Conservation (phyloP, 1,284 basidiomycete genomes). For the Vanrija sp. region DNA sequence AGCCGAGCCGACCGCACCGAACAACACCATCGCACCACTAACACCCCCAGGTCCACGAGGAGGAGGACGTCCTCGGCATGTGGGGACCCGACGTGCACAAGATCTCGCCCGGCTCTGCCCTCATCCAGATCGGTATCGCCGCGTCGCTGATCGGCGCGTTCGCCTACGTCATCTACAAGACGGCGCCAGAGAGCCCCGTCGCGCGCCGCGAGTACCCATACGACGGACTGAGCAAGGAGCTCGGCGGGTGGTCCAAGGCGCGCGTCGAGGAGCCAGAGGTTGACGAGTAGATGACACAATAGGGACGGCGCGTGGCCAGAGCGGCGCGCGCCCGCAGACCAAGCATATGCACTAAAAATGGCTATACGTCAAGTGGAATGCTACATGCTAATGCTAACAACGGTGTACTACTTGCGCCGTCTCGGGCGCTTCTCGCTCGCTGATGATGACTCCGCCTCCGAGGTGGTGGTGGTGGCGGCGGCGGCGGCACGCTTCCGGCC, state of each 20-base stretch:
- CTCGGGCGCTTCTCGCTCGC: no score
- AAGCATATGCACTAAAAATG: no score
- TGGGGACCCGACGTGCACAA: constrained; percentile 72
- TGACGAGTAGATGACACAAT: constrained; percentile 28
- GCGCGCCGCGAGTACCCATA: constrained; percentile 43
- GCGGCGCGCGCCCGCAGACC: no score
- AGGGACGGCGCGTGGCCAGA: not conserved
- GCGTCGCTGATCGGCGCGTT: constrained; percentile 28
- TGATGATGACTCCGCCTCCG: no score
- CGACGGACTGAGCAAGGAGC: constrained; percentile 43
- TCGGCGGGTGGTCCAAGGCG: constrained; percentile 35
- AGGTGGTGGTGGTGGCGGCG: no score
- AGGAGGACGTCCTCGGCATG: constrained; percentile 78
- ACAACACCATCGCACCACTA: constrained; percentile 1
- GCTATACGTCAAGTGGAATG: no score
- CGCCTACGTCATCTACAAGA: constrained; percentile 31
- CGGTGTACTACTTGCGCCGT: no score
- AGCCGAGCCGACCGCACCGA: no score
- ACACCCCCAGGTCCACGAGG: constrained; percentile 65
- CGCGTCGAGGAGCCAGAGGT: constrained; percentile 28
- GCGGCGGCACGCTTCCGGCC: no score
- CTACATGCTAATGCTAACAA: no score
- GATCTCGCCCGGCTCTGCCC: constrained; percentile 33
- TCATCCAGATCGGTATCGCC: constrained; percentile 16
- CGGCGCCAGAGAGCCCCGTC: constrained; percentile 28